Percentiles rank a stretch among this genome's conserved stretches.
These are phyloP conservation scores for Mycena pura DNA, from an alignment of 768 basidiomycete species.

Conservation along the genomic window DNA sequence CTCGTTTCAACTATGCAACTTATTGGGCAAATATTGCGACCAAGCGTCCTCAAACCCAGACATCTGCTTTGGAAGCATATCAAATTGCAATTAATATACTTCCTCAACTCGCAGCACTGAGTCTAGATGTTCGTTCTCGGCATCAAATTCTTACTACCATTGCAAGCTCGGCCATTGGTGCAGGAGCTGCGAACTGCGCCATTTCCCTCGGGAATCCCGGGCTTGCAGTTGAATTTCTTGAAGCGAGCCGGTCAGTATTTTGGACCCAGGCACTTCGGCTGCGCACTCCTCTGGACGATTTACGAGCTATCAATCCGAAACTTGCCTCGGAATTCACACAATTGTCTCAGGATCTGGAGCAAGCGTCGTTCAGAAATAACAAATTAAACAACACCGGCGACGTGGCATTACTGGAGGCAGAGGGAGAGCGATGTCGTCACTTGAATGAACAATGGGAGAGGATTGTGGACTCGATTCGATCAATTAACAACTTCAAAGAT, in stretches of 20 bases:
- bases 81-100: background rate
- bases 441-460: background rate
- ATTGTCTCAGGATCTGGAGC: background rate
- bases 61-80: constrained; percentile 5
- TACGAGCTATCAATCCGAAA: background rate
- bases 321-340: background rate
- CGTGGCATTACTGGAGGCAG: background rate
- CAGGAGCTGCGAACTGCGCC: constrained; percentile 1
- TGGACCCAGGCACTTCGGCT: background rate
- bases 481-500: background rate
- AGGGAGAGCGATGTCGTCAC: background rate
- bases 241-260: constrained; percentile 1
- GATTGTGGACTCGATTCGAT: background rate
- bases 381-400: background rate
- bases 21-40: constrained; percentile 4
- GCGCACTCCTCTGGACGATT: background rate
- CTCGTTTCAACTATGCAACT: background rate
- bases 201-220: background rate
- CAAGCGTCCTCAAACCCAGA: background rate
- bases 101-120: constrained; percentile 1
- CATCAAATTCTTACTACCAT: background rate
- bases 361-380: background rate
- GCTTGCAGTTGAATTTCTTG: constrained; percentile 1
- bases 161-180: background rate
- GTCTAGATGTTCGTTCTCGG: background rate